phyloP scores from a whole-genome alignment of 2,329 filamentous ascomycete species.

The Knoxdaviesia capensis region DNA sequence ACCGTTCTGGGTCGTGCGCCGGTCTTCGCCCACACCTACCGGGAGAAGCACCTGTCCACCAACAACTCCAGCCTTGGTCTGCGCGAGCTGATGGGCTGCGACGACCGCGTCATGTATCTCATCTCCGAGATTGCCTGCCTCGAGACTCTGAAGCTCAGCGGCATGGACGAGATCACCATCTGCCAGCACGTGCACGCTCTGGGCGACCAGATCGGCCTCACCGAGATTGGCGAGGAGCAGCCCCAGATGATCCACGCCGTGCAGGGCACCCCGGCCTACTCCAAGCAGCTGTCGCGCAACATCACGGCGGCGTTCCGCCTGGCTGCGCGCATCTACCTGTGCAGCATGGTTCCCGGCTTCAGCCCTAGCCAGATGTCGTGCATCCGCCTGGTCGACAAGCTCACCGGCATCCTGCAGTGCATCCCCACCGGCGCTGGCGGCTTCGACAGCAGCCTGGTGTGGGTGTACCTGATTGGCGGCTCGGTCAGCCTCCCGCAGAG shows the following conservation, averaged over 20 bases:
- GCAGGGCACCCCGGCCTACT: conserved; percentile 22
- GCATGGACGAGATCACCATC: conserved; percentile 68
- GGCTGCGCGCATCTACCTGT: conserved; percentile 90
- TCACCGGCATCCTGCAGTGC: conserved; percentile 55
- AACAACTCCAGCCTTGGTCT: conserved; percentile 47
- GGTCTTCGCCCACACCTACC: conserved; percentile 83
- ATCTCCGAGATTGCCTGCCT: conserved; percentile 96
- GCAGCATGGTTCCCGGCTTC: conserved; percentile 80
- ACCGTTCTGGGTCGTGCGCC: conserved; percentile 80
- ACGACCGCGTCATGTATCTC: conserved; percentile 92
- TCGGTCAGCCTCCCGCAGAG: conserved; percentile 55
- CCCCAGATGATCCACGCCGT: conserved; percentile 23
- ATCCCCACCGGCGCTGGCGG: conserved; percentile 67
- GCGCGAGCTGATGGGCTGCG: conserved; percentile 89
- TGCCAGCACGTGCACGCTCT: conserved; percentile 82
- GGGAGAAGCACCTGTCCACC: conserved; percentile 68
- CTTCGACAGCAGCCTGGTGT: conserved; percentile 78
- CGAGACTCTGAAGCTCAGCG: conserved; percentile 65
- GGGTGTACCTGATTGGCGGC: conserved; percentile 81
- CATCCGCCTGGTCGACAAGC: conserved; percentile 55
- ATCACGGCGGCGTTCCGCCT: conserved; percentile 82
- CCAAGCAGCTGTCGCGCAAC: conserved; percentile 66
- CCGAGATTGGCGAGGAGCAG: conserved; percentile 42
- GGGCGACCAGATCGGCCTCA: conserved; percentile 67
- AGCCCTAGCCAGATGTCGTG: conserved; percentile 55